Evolutionary conservation across 73 alveolate genomes (phyloP).

Genomic region (Symbiodinium natans): DNA sequence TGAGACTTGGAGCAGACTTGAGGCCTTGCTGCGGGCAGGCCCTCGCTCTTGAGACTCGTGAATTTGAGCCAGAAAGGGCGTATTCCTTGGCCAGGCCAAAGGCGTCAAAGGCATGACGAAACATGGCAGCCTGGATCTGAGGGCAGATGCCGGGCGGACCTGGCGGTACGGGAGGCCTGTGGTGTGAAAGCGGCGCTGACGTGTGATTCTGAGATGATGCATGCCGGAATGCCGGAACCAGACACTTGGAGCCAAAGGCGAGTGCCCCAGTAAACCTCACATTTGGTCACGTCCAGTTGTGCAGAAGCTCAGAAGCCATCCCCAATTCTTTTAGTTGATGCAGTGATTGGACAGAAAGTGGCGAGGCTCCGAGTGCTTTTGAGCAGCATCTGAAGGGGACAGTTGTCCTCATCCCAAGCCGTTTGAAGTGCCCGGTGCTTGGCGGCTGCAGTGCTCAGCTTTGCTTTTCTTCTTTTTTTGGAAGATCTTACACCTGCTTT

Average conservation of each 20-base stretch:
- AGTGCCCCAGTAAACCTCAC: not conserved
- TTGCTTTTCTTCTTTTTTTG: no score
- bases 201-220: not conserved
- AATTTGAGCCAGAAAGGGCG: no score
- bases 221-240: no score
- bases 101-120: no score
- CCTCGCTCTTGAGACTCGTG: no score
- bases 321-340: not conserved
- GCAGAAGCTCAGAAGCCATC: not conserved
- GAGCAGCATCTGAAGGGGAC: not conserved
- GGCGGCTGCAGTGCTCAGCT: not conserved
- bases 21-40: not conserved
- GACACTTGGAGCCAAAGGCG: slow-evolving; percentile 20
- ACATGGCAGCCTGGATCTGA: not conserved
- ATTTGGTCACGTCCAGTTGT: no score
- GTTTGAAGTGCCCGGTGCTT: not conserved
- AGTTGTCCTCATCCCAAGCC: not conserved
- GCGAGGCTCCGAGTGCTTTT: not conserved
- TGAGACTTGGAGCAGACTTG: no score
- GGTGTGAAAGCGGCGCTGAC: no score
- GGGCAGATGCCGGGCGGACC: no score
- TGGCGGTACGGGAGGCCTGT: no score
- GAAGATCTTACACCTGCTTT: no score
- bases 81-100: not conserved
- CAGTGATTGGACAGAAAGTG: no score